Percentiles rank a stretch among this genome's conserved stretches.
Evolutionary conservation across 345 rosid genomes (phyloP).

Genomic region (Hibiscus trionum): DNA sequence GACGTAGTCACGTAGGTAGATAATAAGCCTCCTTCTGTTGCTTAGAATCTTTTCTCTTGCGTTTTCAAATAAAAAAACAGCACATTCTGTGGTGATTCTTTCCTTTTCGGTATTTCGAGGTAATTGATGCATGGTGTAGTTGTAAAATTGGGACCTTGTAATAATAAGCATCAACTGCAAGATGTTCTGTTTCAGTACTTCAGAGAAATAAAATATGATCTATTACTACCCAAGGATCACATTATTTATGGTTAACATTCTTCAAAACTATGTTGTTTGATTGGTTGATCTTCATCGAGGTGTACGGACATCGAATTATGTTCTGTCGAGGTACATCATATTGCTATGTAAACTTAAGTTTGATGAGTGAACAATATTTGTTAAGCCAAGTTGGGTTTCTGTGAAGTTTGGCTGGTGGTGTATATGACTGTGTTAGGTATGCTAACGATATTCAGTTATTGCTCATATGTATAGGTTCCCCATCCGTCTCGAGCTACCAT

Average conservation of each 20-base stretch:
- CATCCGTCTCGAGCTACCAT: conserved; percentile 48
- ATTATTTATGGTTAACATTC: too few species aligned
- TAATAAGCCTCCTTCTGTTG: neutral
- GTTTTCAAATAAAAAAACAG: neutral
- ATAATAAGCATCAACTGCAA: neutral
- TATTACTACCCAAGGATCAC: neutral
- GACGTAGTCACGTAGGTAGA: neutral
- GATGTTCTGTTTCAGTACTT: neutral
- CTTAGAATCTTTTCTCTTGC: neutral
- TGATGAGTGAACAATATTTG: neutral
- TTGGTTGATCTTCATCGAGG: neutral
- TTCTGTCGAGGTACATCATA: neutral
- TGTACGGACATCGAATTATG: neutral
- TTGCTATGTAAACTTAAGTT: neutral
- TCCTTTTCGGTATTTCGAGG: neutral
- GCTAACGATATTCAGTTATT: conserved; percentile 7
- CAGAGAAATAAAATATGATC: neutral
- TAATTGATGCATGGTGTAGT: neutral
- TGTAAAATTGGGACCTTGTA: neutral
- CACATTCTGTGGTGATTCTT: neutral
- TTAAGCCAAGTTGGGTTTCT: neutral
- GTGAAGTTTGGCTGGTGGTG: neutral
- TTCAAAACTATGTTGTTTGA: neutral
- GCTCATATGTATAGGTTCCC: conserved; percentile 34
- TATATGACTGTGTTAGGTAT: neutral